phyloP scores from a whole-genome alignment of 805 yeast genomes.

The Ogataea parapolymorpha region DNA sequence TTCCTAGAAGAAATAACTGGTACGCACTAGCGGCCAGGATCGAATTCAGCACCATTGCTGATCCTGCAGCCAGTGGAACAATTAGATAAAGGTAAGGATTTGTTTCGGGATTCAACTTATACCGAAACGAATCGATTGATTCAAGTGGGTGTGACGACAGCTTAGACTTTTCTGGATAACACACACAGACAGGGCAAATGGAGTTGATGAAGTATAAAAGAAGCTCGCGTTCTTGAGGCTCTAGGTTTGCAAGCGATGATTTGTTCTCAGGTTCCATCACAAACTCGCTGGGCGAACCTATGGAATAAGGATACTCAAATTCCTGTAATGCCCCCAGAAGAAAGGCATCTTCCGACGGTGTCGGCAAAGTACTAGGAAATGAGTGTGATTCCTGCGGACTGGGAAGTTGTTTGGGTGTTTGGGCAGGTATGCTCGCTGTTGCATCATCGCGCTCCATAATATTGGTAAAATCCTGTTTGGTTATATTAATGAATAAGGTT shows the following conservation, averaged over 20 bases:
- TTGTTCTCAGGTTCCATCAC: background rate
- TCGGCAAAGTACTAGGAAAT: background rate
- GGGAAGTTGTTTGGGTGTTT: background rate
- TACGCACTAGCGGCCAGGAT: conserved; percentile 38
- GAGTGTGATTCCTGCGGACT: background rate
- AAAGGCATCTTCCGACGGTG: background rate
- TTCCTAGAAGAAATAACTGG: conserved; percentile 32
- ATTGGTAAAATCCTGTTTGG: background rate
- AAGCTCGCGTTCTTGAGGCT: conserved; percentile 21
- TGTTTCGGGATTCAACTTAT: background rate
- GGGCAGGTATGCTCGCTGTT: background rate
- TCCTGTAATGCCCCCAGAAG: background rate
- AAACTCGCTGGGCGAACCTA: background rate
- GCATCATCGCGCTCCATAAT: background rate
- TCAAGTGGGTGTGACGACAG: background rate
- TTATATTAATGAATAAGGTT: background rate
- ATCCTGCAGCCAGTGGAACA: conserved; percentile 36
- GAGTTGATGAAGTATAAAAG: conserved; percentile 33
- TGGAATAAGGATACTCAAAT: background rate
- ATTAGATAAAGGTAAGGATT: conserved; percentile 38
- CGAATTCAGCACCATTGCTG: conserved; percentile 33
- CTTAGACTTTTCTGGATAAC: conserved; percentile 29
- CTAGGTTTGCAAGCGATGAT: background rate
- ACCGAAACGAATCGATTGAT: background rate
- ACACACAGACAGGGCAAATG: conserved; percentile 39